Conservation (phyloP, 1,139 yeast genomes). For the Citeromyces siamensis region DNA sequence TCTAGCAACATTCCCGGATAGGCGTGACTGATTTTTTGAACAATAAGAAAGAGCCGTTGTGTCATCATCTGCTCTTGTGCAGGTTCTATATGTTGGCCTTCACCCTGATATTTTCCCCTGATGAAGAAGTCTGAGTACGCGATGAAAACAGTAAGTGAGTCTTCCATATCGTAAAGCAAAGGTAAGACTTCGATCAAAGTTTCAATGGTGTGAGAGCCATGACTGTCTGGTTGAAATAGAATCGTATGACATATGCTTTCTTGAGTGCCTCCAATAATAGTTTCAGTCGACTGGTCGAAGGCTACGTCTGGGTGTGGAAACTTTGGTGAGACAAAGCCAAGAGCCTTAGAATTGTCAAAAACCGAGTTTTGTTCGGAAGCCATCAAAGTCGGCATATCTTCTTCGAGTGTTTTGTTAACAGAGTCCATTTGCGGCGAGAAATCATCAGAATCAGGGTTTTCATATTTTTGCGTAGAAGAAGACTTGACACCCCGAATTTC, state of each 20-base stretch:
- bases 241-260: slow-evolving; percentile 71
- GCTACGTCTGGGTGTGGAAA: slow-evolving; percentile 63
- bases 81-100: background rate
- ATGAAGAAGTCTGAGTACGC: slow-evolving; percentile 26
- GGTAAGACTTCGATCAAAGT: slow-evolving; percentile 53
- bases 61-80: slow-evolving; percentile 17
- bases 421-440: background rate
- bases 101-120: slow-evolving; percentile 1
- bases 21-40: slow-evolving; percentile 29
- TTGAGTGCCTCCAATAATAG: slow-evolving; percentile 37
- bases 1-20: slow-evolving; percentile 46
- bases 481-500: background rate
- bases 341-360: background rate
- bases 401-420: background rate
- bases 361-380: background rate
- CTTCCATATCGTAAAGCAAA: slow-evolving; percentile 45
- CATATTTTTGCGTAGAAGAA: background rate
- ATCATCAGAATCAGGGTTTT: background rate
- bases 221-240: slow-evolving; percentile 32
- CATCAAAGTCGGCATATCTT: background rate
- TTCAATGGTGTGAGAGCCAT: slow-evolving; percentile 18
- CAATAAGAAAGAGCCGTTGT: slow-evolving; percentile 30
- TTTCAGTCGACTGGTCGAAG: slow-evolving; percentile 32
- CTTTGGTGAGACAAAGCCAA: slow-evolving; percentile 18
- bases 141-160: slow-evolving; percentile 33